Evolutionary conservation across 2,329 filamentous ascomycete species (phyloP), one percentile per base, ranked within the genome.

Genomic region (Fusarium paranaense): DNA sequence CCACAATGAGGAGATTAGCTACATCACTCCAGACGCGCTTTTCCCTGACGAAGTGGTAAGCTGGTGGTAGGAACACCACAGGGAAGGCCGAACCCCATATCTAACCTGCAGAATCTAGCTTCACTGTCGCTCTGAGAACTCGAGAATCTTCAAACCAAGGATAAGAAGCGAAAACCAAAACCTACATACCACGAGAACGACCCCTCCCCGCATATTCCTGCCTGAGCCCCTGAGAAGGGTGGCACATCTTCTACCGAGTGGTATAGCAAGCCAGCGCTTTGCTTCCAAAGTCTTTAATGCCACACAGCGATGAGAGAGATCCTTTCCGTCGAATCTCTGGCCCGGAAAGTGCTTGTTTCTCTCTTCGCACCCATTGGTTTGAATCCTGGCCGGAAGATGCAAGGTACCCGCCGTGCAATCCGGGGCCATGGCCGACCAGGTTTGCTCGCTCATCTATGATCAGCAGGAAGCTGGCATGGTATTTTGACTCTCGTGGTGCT

Each of bases 191-290:
- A 22, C 33, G 60, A 14, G 11, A 57, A 37, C 32, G 69, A 69
- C 18, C 59, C 52, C 11, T 52, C 66, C 69, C 42, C 8, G 25
- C 20, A 11, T 20, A 7, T 20, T 71, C 18, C 62, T 56, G 10
- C 32, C n/a, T 6, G 45, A 69, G 30, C 33, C 69, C 14, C 62
- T 68, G 9, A 22, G 57, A 8, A 62, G 59, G 33, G 38, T 66
- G 9, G 22, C 59, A 20, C 38, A 30, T 14, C 37, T 14, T 14
- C 14, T 35, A 16, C 63, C 59, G 35, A 45, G 40, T 11, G 59
- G 66, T 47, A 67, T 45, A 11, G 38, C 22, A 40, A 57, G 33
- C 40, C 32, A 66, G 14, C 57, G 58, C 18, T 18, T 69, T n/a
- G 52, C 62, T 38, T 64, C 54, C 11, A 50, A 22, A 18, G 40